These are phyloP conservation scores for Cymbopogon citratus DNA, from an alignment of 176 grass and related monocot species.

Conservation along the genomic window DNA sequence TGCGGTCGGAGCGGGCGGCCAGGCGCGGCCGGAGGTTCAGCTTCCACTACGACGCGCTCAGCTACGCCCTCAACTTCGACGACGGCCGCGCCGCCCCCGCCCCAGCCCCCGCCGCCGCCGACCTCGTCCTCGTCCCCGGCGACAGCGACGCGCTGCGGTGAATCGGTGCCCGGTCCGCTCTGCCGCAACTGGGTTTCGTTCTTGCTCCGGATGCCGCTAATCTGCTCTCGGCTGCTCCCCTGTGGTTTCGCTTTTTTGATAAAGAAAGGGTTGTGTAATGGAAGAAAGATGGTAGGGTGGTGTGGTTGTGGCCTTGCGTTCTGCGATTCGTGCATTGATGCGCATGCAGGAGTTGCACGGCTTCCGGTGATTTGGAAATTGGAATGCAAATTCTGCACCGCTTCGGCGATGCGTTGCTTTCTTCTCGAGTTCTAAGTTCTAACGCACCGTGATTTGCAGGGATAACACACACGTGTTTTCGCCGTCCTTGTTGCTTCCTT, in stretches of 20 bases:
- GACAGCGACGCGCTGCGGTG: background rate
- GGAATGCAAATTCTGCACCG: background rate
- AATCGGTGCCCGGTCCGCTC: background rate
- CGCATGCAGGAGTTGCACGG: background rate
- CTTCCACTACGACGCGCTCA: slow-evolving; percentile 92
- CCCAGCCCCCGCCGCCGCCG: background rate
- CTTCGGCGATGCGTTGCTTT: background rate
- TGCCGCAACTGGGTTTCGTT: background rate
- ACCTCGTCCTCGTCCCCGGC: slow-evolving; percentile 6
- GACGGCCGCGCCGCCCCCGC: slow-evolving; percentile 40
- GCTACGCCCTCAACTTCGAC: slow-evolving; percentile 95
- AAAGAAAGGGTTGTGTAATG: background rate
- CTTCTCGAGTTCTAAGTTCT: background rate
- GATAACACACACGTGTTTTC: background rate
- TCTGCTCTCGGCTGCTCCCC: background rate
- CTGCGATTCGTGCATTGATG: background rate
- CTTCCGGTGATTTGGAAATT: background rate
- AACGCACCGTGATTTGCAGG: background rate
- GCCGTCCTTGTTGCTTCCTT: background rate
- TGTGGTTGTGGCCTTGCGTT: background rate
- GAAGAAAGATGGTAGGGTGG: background rate
- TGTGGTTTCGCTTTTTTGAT: background rate
- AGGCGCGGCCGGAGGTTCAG: slow-evolving; percentile 49
- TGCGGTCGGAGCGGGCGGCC: slow-evolving; percentile 39
- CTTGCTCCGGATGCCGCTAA: background rate